Evolutionary conservation across 2,329 filamentous ascomycete genomes (phyloP), one percentile per base, ranked within the genome.

Genomic region (Penicillium frequentans): DNA sequence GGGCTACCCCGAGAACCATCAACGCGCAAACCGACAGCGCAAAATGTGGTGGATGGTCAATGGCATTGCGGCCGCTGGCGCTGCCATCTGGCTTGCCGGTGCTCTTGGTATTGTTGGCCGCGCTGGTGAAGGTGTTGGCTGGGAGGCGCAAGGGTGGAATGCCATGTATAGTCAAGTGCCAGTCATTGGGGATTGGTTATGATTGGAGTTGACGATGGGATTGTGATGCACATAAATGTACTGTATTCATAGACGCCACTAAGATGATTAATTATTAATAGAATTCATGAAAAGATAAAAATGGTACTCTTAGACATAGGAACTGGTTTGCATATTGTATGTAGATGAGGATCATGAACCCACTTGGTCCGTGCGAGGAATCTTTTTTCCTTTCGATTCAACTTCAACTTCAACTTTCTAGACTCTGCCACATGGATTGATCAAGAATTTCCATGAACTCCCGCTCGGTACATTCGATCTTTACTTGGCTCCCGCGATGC

Each of bases 111-210:
- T 96, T 16, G 86, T 96, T 9, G 91, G 88, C 3, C 81, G 84
- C 60, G 90, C 84, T 1, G 92, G 91, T 0, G 73, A 79, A 59
- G 86, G 85, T 1, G 78, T 83, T 4, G 91, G 91, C 0, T 97
- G 92, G 91, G 81, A 96, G 54, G 91, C 86, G 2, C 88, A 82
- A 64, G 82, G 90, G 49, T 96, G 93, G 74, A 89, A 97, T 77
- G 83, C 86, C 49, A 79, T 96, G 62, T 92, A 87, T 70, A 78
- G 73, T 59, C 80, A 79, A 52, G 79, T 89, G 43, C 86, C 86
- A 1, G 64, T 87, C 13, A 68, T 88, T 52, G 81, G 82, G 1
- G 68, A 73, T 52, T 86, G 81, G 77, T 69, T 81, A 63, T 82
- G 66, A 73, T 39, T 26, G 43, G 16, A 8, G 10, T 27, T 48